phyloP scores from a whole-genome alignment of 2,329 filamentous ascomycete species.

The Grosmannia huntii region DNA sequence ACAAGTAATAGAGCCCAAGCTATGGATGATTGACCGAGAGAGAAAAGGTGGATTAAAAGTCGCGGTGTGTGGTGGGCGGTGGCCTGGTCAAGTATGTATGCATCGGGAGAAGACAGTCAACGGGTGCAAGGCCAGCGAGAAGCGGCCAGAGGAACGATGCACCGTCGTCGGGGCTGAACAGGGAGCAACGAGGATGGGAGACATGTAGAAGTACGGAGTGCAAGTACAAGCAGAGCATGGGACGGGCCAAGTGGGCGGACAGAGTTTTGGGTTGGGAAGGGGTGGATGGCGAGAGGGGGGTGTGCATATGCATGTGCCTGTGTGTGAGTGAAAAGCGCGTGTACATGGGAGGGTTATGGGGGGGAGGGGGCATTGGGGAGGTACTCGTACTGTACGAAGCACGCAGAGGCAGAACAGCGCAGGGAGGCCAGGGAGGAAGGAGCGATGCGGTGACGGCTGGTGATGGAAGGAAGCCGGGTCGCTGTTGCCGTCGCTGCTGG shows the following conservation, averaged over 20 bases:
- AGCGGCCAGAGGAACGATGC: constrained; percentile 2
- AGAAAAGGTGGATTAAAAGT: constrained; percentile 1
- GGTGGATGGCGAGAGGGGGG: constrained; percentile 5
- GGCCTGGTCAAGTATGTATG: constrained; percentile 8
- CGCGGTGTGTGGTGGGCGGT: constrained; percentile 4
- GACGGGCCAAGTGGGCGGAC: constrained; percentile 4
- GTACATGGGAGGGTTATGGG: not conserved
- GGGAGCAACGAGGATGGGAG: not conserved
- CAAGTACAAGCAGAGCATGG: not conserved
- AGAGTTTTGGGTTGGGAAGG: constrained; percentile 8
- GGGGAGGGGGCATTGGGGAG: too few relatives aligned
- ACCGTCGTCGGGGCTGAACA: constrained; percentile 9
- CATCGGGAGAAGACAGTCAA: constrained; percentile 5
- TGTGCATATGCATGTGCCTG: constrained; percentile 6
- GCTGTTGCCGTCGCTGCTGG: not conserved
- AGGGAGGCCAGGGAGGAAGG: not conserved
- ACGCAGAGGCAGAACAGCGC: too few relatives aligned
- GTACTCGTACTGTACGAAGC: too few relatives aligned
- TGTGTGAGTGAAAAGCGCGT: not conserved
- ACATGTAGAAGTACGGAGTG: not conserved
- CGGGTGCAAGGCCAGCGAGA: constrained; percentile 1
- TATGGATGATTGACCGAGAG: not conserved
- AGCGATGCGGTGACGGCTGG: constrained; percentile 9
- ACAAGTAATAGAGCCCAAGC: not conserved
- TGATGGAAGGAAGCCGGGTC: not conserved